These are phyloP conservation scores for Zymoseptoria tritici DNA, from an alignment of 2,329 filamentous ascomycete genomes.

Conservation along the genomic window DNA sequence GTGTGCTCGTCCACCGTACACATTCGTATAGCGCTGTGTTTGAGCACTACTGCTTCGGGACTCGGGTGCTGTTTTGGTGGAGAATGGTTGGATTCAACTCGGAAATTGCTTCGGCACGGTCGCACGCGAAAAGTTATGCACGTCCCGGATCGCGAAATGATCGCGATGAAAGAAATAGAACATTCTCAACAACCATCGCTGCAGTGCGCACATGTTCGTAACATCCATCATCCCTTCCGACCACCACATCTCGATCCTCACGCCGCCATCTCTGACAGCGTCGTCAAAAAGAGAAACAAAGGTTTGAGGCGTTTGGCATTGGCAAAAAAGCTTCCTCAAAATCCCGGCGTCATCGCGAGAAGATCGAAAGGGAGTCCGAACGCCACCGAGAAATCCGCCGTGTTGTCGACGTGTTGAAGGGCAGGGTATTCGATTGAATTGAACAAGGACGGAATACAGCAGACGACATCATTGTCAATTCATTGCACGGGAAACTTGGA, in stretches of 20 bases:
- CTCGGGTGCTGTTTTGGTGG: background rate
- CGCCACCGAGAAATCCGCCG: background rate
- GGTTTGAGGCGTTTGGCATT: background rate
- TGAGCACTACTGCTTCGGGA: background rate
- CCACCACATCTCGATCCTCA: background rate
- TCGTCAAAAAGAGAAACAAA: background rate
- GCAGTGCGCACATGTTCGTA: background rate
- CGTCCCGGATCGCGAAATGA: background rate
- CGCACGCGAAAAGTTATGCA: too few species aligned
- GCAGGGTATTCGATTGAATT: background rate
- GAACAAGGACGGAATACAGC: background rate
- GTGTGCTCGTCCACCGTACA: background rate
- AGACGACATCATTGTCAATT: background rate
- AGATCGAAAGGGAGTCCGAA: background rate
- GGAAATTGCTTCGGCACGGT: background rate
- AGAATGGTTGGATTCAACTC: background rate
- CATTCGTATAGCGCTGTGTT: background rate
- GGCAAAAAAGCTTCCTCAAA: background rate
- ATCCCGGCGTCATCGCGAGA: background rate
- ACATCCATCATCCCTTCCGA: background rate
- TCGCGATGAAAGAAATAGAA: background rate
- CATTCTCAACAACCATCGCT: background rate
- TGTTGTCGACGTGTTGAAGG: background rate
- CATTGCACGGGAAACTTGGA: background rate
- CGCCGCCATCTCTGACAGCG: background rate